Evolutionary conservation across 768 basidiomycete species (phyloP).

Genomic region (Hygrophorus pudorinus): DNA sequence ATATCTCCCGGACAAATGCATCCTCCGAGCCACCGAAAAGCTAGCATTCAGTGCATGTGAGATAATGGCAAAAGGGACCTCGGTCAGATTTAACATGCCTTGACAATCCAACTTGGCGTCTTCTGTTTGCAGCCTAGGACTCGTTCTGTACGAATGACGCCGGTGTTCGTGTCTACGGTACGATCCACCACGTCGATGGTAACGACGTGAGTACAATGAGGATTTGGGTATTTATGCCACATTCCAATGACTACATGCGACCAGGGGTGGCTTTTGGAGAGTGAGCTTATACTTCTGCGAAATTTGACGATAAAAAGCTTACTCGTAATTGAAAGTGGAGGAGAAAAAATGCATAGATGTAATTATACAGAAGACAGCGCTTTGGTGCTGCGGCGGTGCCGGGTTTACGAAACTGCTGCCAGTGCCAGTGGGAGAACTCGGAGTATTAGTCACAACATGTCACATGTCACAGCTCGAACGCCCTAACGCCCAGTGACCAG

Average conservation of each 20-base stretch:
- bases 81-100: constrained; percentile 39
- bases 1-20: constrained; percentile 90
- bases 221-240: constrained; percentile 96
- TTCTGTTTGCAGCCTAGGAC: constrained; percentile 89
- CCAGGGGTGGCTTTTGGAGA: constrained; percentile 66
- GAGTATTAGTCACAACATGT: too few species aligned
- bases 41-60: constrained; percentile 36
- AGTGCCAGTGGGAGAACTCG: too few species aligned
- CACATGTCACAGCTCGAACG: too few species aligned
- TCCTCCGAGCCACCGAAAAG: constrained; percentile 89
- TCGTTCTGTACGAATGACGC: constrained; percentile 86
- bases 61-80: constrained; percentile 1
- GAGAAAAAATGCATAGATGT: constrained; percentile 76
- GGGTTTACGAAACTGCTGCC: too few species aligned
- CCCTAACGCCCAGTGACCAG: too few species aligned
- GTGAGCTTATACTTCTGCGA: constrained; percentile 7
- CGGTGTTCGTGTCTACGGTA: constrained; percentile 71
- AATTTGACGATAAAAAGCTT: constrained; percentile 22
- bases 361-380: constrained; percentile 19
- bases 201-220: constrained; percentile 81
- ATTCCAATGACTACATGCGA: constrained; percentile 85
- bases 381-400: not conserved
- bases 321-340: constrained; percentile 80
- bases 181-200: constrained; percentile 84
- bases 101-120: constrained; percentile 86